Conservation (phyloP, 2,329 filamentous ascomycete species). For the Penicillium freii region DNA sequence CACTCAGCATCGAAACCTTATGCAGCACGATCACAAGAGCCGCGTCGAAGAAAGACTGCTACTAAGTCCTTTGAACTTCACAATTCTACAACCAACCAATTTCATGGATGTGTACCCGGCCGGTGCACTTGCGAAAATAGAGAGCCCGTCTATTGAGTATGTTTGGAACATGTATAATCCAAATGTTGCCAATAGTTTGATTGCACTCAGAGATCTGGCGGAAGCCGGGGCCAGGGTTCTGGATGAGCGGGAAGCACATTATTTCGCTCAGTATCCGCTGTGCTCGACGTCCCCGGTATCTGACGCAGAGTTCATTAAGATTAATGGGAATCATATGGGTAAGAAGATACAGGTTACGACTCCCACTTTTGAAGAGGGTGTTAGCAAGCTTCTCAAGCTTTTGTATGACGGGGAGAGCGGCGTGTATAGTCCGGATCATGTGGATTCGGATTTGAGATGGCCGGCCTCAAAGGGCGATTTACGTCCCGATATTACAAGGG, state of each 20-base stretch:
- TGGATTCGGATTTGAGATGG: background rate
- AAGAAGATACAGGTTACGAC: background rate
- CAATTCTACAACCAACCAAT: constrained; percentile 5
- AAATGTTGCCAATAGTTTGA: background rate
- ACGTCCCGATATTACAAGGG: background rate
- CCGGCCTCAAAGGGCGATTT: background rate
- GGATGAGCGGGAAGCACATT: background rate
- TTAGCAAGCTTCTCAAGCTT: background rate
- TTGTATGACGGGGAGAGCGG: background rate
- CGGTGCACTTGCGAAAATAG: background rate
- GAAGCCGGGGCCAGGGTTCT: background rate
- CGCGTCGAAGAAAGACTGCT: constrained; percentile 1
- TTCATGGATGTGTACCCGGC: constrained; percentile 1
- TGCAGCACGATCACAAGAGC: background rate
- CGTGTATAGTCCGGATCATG: background rate
- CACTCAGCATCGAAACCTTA: constrained; percentile 1
- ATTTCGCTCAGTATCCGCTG: background rate
- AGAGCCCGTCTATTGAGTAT: background rate
- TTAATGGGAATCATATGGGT: background rate
- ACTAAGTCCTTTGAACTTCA: constrained; percentile 3
- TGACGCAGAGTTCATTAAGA: background rate
- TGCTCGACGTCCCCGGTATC: background rate
- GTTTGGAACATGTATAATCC: background rate
- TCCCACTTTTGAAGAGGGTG: background rate
- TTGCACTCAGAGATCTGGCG: background rate